Base-by-base conservation (phyloP, 2,329 filamentous ascomycete species). In the Cercospora sp. region DNA sequence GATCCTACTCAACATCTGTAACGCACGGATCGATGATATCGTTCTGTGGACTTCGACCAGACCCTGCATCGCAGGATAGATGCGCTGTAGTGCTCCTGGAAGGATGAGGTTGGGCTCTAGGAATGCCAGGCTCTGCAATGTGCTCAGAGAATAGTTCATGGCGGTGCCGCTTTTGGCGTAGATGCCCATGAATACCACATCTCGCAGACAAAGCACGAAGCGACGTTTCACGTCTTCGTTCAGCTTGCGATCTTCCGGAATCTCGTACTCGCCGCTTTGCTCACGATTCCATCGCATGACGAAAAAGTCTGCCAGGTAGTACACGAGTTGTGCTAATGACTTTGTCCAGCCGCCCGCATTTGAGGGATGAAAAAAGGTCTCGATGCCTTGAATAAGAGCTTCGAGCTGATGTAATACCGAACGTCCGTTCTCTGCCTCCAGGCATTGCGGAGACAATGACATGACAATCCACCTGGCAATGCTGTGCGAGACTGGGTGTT, bases 301-400 rank as follows among this genome's bases (percentile, higher is more conserved):
- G 79, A 99, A 99, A 75, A 97, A 94, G 78, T 99, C 95, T 2
- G 94, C 90, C 5, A 99, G 85, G 79, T 97, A 97, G 78, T 94
- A 94, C 5, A 95, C 92, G 64, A 99, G 85, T 79, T 98, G 94
- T 3, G 93, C 91, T 53, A 99, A 83, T 72, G 94, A 91, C 75
- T 89, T 93, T 1, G 94, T 97, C 95, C 95, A 99, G 13, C 84
- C 84, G 13, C 95, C 95, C 63, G 94, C 92, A 79, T 99, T 99
- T 2, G 95, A 99, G 2, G 95, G 95, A 76, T 99, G 95, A 84
- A 97, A 99, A 80, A 99, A 99, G 0, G 95, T 99, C 79, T 99
- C 95, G 58, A 98, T 91, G 2, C 94, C 95, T 79, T 98, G 91
- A 73, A 99, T 91, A 63, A 99, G 84, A 0, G 92, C 94, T 79